A percentile compares a stretch with the other conserved stretches of the same genome.
Conservation (phyloP, 768 basidiomycete species). For the Crassisporium funariophilum region DNA sequence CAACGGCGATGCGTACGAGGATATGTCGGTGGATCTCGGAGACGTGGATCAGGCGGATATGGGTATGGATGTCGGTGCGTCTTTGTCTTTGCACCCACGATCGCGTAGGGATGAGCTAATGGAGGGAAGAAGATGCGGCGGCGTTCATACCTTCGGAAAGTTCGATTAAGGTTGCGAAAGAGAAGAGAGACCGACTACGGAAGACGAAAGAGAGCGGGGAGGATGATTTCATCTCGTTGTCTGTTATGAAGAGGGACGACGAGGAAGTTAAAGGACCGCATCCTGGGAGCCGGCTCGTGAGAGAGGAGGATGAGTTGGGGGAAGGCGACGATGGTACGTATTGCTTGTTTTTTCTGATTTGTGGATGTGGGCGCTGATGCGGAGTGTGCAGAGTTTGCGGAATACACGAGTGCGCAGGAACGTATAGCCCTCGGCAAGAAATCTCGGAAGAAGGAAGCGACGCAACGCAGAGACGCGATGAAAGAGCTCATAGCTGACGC, state of each 20-base stretch:
- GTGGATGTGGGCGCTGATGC: not conserved
- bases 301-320: slow-evolving; percentile 88
- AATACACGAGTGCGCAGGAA: slow-evolving; percentile 86
- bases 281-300: slow-evolving; percentile 77
- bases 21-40: slow-evolving; percentile 49
- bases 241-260: slow-evolving; percentile 59
- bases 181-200: slow-evolving; percentile 71
- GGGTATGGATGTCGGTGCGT: slow-evolving; percentile 30
- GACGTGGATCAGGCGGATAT: slow-evolving; percentile 38
- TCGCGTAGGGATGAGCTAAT: slow-evolving; percentile 6
- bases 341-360: not conserved
- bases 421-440: slow-evolving; percentile 86
- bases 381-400: slow-evolving; percentile 66
- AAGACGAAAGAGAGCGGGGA: slow-evolving; percentile 43
- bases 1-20: slow-evolving; percentile 47
- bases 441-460: slow-evolving; percentile 69
- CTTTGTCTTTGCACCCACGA: not conserved
- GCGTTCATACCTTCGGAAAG: slow-evolving; percentile 66
- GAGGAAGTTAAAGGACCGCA: slow-evolving; percentile 72
- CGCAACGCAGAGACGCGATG: slow-evolving; percentile 68
- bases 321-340: slow-evolving; percentile 83
- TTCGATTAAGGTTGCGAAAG: slow-evolving; percentile 71
- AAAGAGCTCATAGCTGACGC: slow-evolving; percentile 81
- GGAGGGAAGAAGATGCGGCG: slow-evolving; percentile 36
- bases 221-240: slow-evolving; percentile 81